Evolutionary conservation across 2,329 filamentous ascomycete species (phyloP).

Genomic region (Hymenoscyphus scutula): DNA sequence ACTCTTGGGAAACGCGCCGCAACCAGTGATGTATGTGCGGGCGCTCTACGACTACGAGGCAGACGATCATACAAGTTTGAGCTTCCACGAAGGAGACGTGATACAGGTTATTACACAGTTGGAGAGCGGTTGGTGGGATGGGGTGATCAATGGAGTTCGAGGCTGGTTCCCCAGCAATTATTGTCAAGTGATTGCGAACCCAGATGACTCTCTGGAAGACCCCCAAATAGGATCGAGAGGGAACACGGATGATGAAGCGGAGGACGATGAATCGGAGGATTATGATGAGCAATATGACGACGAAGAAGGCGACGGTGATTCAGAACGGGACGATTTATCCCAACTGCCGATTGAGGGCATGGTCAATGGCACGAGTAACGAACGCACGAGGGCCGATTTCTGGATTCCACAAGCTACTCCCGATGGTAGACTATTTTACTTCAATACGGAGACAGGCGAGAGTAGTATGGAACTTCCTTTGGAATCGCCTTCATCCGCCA

Average conservation of each 20-base stretch:
- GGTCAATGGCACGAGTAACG: conserved; percentile 44
- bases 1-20: conserved; percentile 56
- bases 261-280: conserved; percentile 63
- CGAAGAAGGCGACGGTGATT: conserved; percentile 64
- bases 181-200: conserved; percentile 78
- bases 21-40: conserved; percentile 81
- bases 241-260: conserved; percentile 54
- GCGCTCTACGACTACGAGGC: conserved; percentile 98
- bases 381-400: conserved; percentile 87
- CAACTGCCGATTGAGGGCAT: conserved; percentile 68
- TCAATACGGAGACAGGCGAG: conserved; percentile 95
- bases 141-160: conserved; percentile 91
- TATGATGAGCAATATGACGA: conserved; percentile 62
- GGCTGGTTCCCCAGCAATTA: conserved; percentile 99
- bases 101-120: conserved; percentile 98
- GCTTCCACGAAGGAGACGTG: conserved; percentile 93
- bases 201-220: conserved; percentile 68
- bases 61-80: conserved; percentile 93
- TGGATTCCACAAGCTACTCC: conserved; percentile 98
- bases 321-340: conserved; percentile 55
- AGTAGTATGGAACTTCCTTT: conserved; percentile 92
- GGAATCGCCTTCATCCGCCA: conserved; percentile 77
- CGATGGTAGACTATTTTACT: conserved; percentile 92
- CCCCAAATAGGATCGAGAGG: conserved; percentile 51
- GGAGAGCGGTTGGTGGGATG: conserved; percentile 99